A percentile compares a stretch with the other conserved stretches of the same genome.
Conservation (phyloP, 192 early-diverging fungal species). For the Dissophora ornata region DNA sequence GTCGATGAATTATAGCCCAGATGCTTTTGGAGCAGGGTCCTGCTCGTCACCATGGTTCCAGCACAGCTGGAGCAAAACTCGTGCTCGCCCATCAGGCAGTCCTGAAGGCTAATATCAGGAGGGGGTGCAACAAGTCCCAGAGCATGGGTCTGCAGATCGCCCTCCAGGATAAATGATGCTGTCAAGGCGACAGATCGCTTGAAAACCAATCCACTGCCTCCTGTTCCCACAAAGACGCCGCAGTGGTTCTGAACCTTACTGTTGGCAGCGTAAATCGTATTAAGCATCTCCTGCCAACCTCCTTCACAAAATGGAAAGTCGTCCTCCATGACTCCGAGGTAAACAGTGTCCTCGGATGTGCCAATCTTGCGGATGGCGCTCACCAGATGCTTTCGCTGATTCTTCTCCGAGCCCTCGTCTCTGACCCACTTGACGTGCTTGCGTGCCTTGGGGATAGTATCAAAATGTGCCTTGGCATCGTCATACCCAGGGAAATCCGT, state of each 20-base stretch:
- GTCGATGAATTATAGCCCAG: constrained; percentile 67
- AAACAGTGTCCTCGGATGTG: constrained; percentile 49
- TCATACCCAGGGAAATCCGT: constrained; percentile 60
- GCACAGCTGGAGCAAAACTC: constrained; percentile 57
- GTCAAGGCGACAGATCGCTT: constrained; percentile 47
- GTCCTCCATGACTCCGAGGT: constrained; percentile 63
- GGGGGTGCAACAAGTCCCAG: constrained; percentile 36
- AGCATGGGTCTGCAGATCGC: constrained; percentile 7
- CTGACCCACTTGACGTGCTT: constrained; percentile 61
- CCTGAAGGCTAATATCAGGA: constrained; percentile 66
- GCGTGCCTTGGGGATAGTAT: constrained; percentile 52
- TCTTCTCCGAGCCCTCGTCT: constrained; percentile 58
- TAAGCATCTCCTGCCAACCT: constrained; percentile 63
- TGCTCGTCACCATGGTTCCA: constrained; percentile 60
- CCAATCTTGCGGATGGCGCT: constrained; percentile 54
- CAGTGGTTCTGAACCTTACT: constrained; percentile 58
- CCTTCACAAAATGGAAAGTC: constrained; percentile 65
- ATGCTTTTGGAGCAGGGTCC: constrained; percentile 61
- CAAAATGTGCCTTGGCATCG: constrained; percentile 44
- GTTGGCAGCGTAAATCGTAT: constrained; percentile 60
- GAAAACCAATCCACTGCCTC: constrained; percentile 60
- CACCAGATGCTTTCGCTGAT: constrained; percentile 63
- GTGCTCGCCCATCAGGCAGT: constrained; percentile 60
- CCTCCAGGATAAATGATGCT: constrained; percentile 41
- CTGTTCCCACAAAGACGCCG: constrained; percentile 67